Base-by-base conservation (phyloP, 208 protist genomes). In the Crithidia thermophila region DNA sequence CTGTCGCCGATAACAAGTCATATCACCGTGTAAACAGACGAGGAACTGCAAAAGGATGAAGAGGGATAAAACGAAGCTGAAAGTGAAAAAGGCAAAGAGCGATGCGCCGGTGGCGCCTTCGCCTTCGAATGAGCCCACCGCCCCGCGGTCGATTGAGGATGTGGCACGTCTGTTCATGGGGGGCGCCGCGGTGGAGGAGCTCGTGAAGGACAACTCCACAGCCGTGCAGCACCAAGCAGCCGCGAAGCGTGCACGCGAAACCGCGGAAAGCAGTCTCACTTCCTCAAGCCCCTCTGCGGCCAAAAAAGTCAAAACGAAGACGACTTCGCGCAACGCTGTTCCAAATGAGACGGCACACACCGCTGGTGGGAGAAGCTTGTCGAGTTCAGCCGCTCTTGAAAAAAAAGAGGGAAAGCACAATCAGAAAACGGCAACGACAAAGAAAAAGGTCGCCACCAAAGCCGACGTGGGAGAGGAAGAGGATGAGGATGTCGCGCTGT, bases 401-500 rank as follows among this genome's bases (percentile, higher is more conserved):
- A n/a, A n/a, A n/a, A n/a, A n/a, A n/a, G n/a, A n/a, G n/a, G n/a
- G n/a, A n/a, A n/a, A n/a, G n/a, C n/a, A n/a, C n/a, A 57, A 72
- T n/a, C 11, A 4, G 14, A 43, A 56, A 13, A 72, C 50, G 34
- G 0, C n/a, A 4, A 18, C 37, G 21, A 51, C 51, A 31, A 3
- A 21, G 8, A 62, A 21, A 34, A 14, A 25, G 4, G 6, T 11
- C 21, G 20, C 39, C 5, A 3, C 6, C 13, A 16, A 21, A 18
- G 11, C 16, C 16, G 21, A 21, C 1, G 20, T 4, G n/a, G 11
- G 11, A 36, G 46, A 49, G 16, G 67, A 64, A 25, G 40, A 46
- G 9, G 67, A 77, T 7, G 79, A 85, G 16, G 88, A 94, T 55
- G 76, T 67, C 27, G 65, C 61, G 4, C 49, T 91, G 23, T 77